Evolutionary conservation across 148 eudicot genomes (phyloP), one percentile per base, ranked within the genome.

Genomic region (Amaranthus palmeri): DNA sequence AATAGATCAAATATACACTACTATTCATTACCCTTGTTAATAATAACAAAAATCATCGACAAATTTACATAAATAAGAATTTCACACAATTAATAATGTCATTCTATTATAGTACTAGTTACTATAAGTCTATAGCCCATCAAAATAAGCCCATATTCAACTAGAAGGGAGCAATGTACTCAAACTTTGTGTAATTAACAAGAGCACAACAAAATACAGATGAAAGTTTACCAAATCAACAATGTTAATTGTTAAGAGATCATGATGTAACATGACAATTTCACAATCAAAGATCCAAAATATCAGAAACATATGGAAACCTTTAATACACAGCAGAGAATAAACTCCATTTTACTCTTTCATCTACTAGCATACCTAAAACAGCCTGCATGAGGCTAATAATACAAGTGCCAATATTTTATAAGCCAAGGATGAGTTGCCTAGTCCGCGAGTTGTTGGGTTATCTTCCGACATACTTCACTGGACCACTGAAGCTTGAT

Each of bases 371-470:
- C 60, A 74, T 67, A 56, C 50, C 48, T 36, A 41, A 74, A 25
- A 10, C 18, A 48, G 51, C 77, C 57, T 18, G 3, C 36, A 25
- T 25, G 13, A 43, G 46, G 17, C 40, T 11, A 13, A 61, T 49
- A 46, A 61, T 49, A 46, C 61, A 48, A 25, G 65, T 63, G 9
- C 9, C n/a, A 5, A 61, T 49, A 50, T 42, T n/a, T 9, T 4
- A 47, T 78, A 80, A 92, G 97, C 97, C 97, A 92, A 90, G 97
- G 92, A 90, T 90, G 97, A 88, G 82, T 90, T 92, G 97, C 96
- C 90, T 45, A 71, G 68, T 80, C 81, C 59, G 85, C 67, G 76
- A 45, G 63, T 6, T 14, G 58, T 45, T 53, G 54, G 48, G 15
- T 45, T 69, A 47, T 11, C 58, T 44, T 72, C 57, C 67, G 73